Evolutionary conservation across 2,329 filamentous ascomycete genomes (phyloP), one percentile per base, ranked within the genome.

Genomic region (Westerdykella aurantiaca): DNA sequence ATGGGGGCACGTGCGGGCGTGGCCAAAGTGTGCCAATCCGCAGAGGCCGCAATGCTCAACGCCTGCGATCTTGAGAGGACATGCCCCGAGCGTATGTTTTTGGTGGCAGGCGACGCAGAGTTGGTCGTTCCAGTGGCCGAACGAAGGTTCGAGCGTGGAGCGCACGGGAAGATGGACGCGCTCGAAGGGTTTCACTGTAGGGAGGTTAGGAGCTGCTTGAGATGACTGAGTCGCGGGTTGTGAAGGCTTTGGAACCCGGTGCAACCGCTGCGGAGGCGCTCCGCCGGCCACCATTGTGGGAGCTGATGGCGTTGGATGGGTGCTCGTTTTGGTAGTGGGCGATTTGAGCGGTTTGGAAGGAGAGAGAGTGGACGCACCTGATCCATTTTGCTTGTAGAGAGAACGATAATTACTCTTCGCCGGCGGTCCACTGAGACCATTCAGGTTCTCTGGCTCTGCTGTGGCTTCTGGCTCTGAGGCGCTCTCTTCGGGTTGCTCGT

Each of bases 11-110:
- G 72, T 74, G 25, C 77, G 72, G 1, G 67, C 64, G 42, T 71
- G 59, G 2, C 80, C 81, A 17, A 80, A 72, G 13, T 81, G 81
- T 48, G 83, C 86, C 6, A 85, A 71, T 1, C 64, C 64, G 58
- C 83, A 87, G 46, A 85, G 72, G 6, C 76, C 76, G 61, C 83
- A 87, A 52, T 76, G 66, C 54, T 85, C 81, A 2, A 76, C 70
- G 2, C 79, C 79, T 7, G 77, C 75, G 5, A 72, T 51, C 58
- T 81, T 83, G 25, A 85, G 66, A 9, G 76, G 77, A 56, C 83
- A 86, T 34, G 72, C 70, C n/a, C 81, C 82, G 11, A 68, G 58
- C 1, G 70, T 61, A 58, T 86, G 83, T n/a, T 55, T 46, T 17
- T 69, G 66, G 31, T 64, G 62, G 61, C 82, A 86, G 11, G 75